Base-by-base conservation (phyloP, 2,329 filamentous ascomycete genomes). In the Cladosporium sp. region DNA sequence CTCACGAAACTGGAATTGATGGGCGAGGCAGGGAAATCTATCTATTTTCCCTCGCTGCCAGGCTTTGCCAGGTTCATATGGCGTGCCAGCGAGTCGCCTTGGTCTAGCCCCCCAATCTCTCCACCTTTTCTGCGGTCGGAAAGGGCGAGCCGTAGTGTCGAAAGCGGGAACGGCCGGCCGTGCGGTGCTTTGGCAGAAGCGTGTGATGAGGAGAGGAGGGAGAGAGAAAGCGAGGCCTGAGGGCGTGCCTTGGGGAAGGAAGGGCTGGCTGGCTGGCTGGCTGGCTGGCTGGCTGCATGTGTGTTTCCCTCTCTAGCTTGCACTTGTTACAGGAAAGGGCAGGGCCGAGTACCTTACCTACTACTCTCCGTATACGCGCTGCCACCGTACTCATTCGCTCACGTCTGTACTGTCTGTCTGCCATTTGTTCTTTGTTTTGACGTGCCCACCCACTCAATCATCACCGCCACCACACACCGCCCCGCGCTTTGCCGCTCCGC, bases 381-480 rank as follows among this genome's bases (percentile, higher is more conserved):
- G 23, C 23, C 23, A 26, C 23, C 23, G 23, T 26, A 26, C 23
- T 26, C 23, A 26, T 26, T 26, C 23, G 23, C 23, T 40, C 37
- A 33, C 14, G 1, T 1, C 37, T 26, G 2, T 26, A 26, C 23
- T 40, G 37, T n/a, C 37, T n/a, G 37, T 44, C 40, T 46, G 16
- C 12, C 40, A 46, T 29, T 31, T 53, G 50, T 52, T n/a, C 40
- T 46, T 46, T 46, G 40, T 46, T 40, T 40, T 46, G 40, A 46
- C 40, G 2, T n/a, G 40, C 50, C 28, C 26, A n/a, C 16, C 26
- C 50, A 28, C 8, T n/a, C 12, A 29, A 53, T 29, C 23, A 53
- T n/a, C 50, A 53, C 23, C 52, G 31, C 31, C 52, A 53, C 23
- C 28, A 55, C 28, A 55, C 52, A 55, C 52, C 52, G 52, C 52